These are phyloP conservation scores for Acanthamoeba triangularis DNA, from an alignment of 208 protist genomes.

Conservation along the genomic window DNA sequence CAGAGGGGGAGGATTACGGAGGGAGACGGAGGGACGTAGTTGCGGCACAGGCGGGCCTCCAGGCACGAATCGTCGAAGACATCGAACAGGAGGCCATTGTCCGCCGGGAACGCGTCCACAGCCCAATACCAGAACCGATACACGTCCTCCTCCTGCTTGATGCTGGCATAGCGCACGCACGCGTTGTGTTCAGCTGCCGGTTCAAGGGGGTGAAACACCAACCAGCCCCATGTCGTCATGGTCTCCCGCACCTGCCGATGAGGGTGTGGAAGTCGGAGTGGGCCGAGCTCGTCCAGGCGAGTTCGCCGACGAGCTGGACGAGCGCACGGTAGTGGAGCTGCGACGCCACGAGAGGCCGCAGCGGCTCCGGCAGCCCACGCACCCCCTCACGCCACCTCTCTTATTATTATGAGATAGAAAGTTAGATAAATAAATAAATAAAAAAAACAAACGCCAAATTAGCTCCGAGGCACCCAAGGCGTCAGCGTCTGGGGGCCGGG, in stretches of 20 bases:
- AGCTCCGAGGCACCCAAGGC: not conserved
- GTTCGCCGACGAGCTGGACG: not conserved
- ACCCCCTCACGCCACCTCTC: not conserved
- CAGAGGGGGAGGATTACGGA: not conserved
- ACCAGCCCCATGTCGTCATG: not conserved
- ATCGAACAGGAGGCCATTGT: not conserved
- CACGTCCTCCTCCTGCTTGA: constrained; percentile 24
- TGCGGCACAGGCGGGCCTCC: not conserved
- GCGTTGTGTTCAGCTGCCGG: not conserved
- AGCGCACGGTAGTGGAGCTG: not conserved
- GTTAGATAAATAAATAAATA: not conserved
- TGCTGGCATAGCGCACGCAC: not conserved
- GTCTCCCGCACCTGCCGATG: not conserved
- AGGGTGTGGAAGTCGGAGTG: not conserved
- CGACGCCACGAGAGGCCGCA: not conserved
- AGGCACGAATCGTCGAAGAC: not conserved
- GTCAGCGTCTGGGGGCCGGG: not conserved
- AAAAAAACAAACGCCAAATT: not conserved
- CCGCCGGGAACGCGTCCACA: not conserved
- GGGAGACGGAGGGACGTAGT: not conserved
- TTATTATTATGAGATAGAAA: too few relatives aligned
- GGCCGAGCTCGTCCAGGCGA: not conserved
- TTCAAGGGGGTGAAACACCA: not conserved
- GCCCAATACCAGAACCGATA: constrained; percentile 8
- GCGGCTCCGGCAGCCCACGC: not conserved